Base-by-base conservation (phyloP, 371 early-diverging fungal species). In the Mucor plumbeus region DNA sequence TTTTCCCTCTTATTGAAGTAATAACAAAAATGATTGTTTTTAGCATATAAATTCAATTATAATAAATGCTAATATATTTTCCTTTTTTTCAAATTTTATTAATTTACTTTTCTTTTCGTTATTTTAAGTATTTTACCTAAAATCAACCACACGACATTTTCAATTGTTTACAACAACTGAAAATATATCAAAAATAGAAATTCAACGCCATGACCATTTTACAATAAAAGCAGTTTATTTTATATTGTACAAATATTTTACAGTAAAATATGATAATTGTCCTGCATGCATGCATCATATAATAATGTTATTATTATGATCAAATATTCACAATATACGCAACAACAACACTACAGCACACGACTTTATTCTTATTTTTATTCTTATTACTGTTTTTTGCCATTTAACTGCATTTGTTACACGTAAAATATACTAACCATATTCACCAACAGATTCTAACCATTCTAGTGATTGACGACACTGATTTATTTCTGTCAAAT, bases 401-500 rank as follows among this genome's bases (percentile, higher is more conserved):
- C 26, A 26, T 26, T 17, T 17, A 44, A 44, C 17, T 44, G 44
- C 44, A 44, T 44, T 44, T 17, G 44, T 44, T 44, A 17, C 44
- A 44, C 44, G 8, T 7, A 44, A 44, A 44, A 15, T 7, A 8
- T 17, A 44, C 44, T 44, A 44, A 44, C 44, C 44, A n/a, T 44
- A 44, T 44, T 17, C 1, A 44, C 17, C 8, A 44, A 17, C 17
- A 7, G 26, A 6, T 17, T 6, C 44, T 44, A 44, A 44, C 44
- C 44, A 44, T 44, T 44, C 44, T 44, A 44, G 44, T 44, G 44
- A 44, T 44, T 44, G 44, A 44, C 44, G 44, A 44, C 44, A 44
- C 44, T n/a, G 44, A 15, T 43, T 44, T 44, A 44, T 44, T 44
- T 44, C 44, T 44, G 44, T 17, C 44, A 44, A 44, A 44, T 44